Evolutionary conservation across 75 land plant species (phyloP), one percentile per base, ranked within the genome.

Genomic region (Cunninghamia lanceolata): DNA sequence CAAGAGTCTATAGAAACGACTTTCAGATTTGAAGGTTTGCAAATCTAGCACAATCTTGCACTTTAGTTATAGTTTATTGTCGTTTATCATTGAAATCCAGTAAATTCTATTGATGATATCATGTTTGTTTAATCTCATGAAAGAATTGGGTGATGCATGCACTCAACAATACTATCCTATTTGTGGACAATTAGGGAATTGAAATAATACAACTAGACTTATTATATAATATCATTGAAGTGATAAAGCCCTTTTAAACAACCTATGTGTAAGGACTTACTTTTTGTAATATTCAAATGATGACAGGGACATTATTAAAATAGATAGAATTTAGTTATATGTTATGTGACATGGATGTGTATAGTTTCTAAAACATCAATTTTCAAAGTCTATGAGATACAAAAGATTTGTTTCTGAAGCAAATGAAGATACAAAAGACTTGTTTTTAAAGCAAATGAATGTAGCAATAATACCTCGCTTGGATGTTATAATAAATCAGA

Each of bases 11-110:
- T 92, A 47, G 94, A 89, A 82, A 93, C 87, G 38, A 85, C 94
- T 77, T 84, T 88, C 71, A 89, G 88, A 87, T 89, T 96, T 86
- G 96, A 93, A 93, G 99, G 99, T 94, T 42, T 85, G 82, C 80
- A 35, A 34, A 38, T 85, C n/a, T 47, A 77, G 32, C 10, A 34
- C 39, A 28, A 16, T 86, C 19, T 50, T 82, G 32, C 54, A 50
- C 25, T 28, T 46, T 46, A 82, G 35, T 50, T 1, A 46, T 36
- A 38, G 3, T 81, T 82, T 82, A 25, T 54, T 0, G 3, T 9
- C 83, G 50, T 46, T 50, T 8, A 42, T 46, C 56, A 45, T n/a
- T 50, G 34, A 30, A 78, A 19, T 13, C 40, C 43, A 40, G 81
- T 40, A 6, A 17, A 21, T 78, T 78, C 25, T 5, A 40, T 78